Conservation (phyloP, 2,329 filamentous ascomycete species). For the Clonostachys rhizophaga region DNA sequence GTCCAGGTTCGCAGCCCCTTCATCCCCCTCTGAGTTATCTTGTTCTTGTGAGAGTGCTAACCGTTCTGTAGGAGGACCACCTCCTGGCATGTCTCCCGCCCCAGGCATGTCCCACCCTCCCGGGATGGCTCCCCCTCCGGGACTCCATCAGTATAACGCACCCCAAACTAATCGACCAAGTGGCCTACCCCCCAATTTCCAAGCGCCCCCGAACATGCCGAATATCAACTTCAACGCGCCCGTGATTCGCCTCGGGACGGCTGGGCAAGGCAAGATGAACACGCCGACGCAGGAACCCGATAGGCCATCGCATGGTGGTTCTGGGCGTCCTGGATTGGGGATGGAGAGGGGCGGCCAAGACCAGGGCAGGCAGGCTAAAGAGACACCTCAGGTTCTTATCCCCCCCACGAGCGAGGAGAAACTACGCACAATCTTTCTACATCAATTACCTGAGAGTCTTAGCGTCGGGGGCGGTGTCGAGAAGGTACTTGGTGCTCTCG, state of each 20-base stretch:
- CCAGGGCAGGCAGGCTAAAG: constrained; percentile 61
- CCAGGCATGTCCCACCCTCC: constrained; percentile 72
- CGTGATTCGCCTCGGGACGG: constrained; percentile 85
- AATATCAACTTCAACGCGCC: constrained; percentile 98
- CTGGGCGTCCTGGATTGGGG: constrained; percentile 45
- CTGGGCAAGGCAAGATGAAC: constrained; percentile 57
- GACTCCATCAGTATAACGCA: constrained; percentile 69
- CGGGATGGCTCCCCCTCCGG: constrained; percentile 18
- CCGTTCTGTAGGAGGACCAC: constrained; percentile 49
- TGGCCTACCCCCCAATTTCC: constrained; percentile 77
- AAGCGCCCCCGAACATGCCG: constrained; percentile 85
- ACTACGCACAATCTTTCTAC: constrained; percentile 83
- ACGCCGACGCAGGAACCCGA: constrained; percentile 40
- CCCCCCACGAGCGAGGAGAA: constrained; percentile 90
- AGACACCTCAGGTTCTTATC: constrained; percentile 66
- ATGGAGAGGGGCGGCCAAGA: constrained; percentile 60
- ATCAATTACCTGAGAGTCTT: constrained; percentile 75
- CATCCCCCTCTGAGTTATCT: constrained; percentile 7
- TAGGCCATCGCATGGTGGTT: constrained; percentile 13
- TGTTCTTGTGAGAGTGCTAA: background rate
- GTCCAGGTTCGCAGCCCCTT: constrained; percentile 61
- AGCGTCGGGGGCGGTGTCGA: constrained; percentile 77
- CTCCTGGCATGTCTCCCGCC: constrained; percentile 74
- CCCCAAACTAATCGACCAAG: constrained; percentile 76
- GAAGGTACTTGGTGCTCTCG: constrained; percentile 70